Conservation (phyloP, 2,329 filamentous ascomycete genomes). For the Neopestalotiopsis rosae region DNA sequence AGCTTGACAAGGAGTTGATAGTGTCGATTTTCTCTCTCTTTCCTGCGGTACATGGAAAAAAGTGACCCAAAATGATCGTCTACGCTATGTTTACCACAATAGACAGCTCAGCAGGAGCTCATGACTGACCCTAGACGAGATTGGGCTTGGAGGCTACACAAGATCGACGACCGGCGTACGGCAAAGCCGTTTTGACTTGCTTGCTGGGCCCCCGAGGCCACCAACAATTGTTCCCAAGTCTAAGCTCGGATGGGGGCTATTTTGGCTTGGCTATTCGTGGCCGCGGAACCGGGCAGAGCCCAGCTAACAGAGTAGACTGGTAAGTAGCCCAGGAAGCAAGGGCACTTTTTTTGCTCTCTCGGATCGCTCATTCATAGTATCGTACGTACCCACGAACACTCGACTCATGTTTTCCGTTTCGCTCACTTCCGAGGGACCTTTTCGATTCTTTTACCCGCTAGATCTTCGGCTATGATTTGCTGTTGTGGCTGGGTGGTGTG, state of each 20-base stretch:
- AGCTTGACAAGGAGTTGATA: too few relatives aligned
- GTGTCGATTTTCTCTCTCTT: too few relatives aligned
- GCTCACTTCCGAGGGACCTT: background rate
- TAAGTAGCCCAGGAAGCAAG: background rate
- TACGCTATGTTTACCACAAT: background rate
- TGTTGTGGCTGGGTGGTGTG: background rate
- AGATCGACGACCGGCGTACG: background rate
- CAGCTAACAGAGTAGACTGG: background rate
- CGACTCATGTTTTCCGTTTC: background rate
- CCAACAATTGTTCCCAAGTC: background rate
- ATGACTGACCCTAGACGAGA: background rate
- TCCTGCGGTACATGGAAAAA: background rate
- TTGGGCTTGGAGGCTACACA: background rate
- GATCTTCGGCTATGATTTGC: background rate
- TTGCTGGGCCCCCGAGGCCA: background rate
- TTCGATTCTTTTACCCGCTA: background rate
- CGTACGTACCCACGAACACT: too few relatives aligned
- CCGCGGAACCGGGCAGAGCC: background rate
- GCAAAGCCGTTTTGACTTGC: slow-evolving; percentile 9
- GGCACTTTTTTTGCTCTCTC: background rate
- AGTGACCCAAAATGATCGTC: background rate
- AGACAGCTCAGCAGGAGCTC: background rate
- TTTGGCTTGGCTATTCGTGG: background rate
- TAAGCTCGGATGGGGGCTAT: background rate
- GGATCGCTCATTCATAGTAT: background rate